Percentiles rank a stretch among this genome's conserved stretches.
These are phyloP conservation scores for Fusarium sp. DNA, from an alignment of 2,329 filamentous ascomycete genomes.

Conservation along the genomic window DNA sequence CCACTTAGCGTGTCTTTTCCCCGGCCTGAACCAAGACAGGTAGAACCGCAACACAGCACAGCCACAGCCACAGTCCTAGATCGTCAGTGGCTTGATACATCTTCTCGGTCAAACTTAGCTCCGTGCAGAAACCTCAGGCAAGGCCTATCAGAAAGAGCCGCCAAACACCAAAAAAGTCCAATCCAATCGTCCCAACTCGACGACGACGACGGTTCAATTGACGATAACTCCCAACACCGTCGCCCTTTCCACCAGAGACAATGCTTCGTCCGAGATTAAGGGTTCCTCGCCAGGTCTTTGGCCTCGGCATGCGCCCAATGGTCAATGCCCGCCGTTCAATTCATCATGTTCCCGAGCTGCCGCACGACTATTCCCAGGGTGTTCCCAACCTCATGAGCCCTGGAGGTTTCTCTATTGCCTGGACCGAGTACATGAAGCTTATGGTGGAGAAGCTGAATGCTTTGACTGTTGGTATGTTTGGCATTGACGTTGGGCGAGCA, in stretches of 20 bases:
- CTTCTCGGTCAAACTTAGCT: constrained; percentile 36
- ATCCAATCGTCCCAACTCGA: constrained; percentile 20
- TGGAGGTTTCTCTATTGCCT: constrained; percentile 79
- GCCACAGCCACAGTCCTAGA: neutral
- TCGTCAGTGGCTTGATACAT: constrained; percentile 14
- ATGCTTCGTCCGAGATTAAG: constrained; percentile 68
- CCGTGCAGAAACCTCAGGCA: constrained; percentile 35
- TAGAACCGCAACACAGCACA: neutral
- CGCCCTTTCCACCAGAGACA: constrained; percentile 7
- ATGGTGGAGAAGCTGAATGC: constrained; percentile 81
- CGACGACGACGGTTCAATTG: constrained; percentile 21
- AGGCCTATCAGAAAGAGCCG: constrained; percentile 22
- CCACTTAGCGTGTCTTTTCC: neutral
- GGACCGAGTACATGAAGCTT: constrained; percentile 82
- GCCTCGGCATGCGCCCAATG: constrained; percentile 51
- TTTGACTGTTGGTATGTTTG: constrained; percentile 73
- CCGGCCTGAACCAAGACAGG: neutral
- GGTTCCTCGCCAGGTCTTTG: constrained; percentile 58
- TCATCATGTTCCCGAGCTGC: constrained; percentile 61
- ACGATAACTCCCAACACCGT: constrained; percentile 16
- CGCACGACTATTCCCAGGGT: constrained; percentile 60
- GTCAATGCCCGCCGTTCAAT: constrained; percentile 54
- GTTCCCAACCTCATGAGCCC: constrained; percentile 78
- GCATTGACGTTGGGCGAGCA: neutral
- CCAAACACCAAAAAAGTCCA: constrained; percentile 36